Base-by-base conservation (phyloP, 1,139 yeast genomes). In the Kluyveromyces sp. region DNA sequence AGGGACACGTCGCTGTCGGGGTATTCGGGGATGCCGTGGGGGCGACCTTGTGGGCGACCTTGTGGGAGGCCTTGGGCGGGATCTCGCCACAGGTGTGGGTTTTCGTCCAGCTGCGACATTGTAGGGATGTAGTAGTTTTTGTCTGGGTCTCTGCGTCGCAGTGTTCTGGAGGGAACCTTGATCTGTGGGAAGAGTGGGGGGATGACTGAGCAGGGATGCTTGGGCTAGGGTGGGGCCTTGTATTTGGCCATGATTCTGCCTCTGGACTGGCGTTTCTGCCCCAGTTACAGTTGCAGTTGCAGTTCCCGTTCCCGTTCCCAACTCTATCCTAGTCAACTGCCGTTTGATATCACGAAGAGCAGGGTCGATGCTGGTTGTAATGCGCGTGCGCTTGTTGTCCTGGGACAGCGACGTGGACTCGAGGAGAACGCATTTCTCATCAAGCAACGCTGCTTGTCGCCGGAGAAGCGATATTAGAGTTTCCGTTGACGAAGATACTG, bases 351-450 rank as follows among this genome's bases (percentile, higher is more conserved):
- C 25, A 3, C 38, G 30, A 3, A 59, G 43, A n/a, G 48, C 46
- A 3, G 65, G 64, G 35, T 54, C 53, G 4, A 63, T 53, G 10
- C 50, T 51, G 26, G 51, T 45, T 4, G 41, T 45, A 15, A 60
- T 38, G 42, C 53, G 51, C 2, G 43, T 34, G 29, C 48, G 51
- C 45, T 64, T 62, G 25, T 54, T 53, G 48, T 59, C 65, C 45
- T 61, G 64, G n/a, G 66, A 61, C 26, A 63, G 43, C 2, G 65
- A 58, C 3, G 66, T 60, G 1, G 67, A 61, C 46, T 60, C 65
- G 37, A 63, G 50, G 4, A 61, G 52, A 6, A 46, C 47, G 44
- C 65, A 61, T 49, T 61, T 63, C 25, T 51, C 48, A n/a, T 48
- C 39, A 34, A 63, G 46, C 6, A 54, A 38, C 21, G 43, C 41